Conservation (phyloP, 2,329 filamentous ascomycete species). For the Orbilia blumenaviensis region DNA sequence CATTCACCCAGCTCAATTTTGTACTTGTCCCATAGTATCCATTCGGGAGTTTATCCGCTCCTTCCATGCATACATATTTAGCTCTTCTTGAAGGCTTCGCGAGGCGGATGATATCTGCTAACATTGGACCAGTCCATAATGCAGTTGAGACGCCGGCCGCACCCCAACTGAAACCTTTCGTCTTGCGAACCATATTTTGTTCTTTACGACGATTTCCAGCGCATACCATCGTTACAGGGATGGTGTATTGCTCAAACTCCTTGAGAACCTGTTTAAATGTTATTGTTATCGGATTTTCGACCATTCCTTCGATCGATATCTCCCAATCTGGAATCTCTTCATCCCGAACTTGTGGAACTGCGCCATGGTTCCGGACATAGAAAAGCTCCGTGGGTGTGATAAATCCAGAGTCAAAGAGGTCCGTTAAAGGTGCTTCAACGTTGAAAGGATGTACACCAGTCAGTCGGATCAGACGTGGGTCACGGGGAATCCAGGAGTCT, state of each 20-base stretch:
- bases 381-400: slow-evolving; percentile 87
- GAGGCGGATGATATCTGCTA: slow-evolving; percentile 74
- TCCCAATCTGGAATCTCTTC: slow-evolving; percentile 79
- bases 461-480: slow-evolving; percentile 81
- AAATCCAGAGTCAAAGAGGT: slow-evolving; percentile 77
- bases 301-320: slow-evolving; percentile 84
- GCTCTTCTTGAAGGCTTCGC: slow-evolving; percentile 75
- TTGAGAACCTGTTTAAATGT: slow-evolving; percentile 76
- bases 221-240: slow-evolving; percentile 87
- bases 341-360: slow-evolving; percentile 79
- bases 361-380: slow-evolving; percentile 90
- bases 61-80: slow-evolving; percentile 88
- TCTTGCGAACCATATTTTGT: slow-evolving; percentile 88
- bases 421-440: slow-evolving; percentile 81
- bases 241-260: slow-evolving; percentile 82
- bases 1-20: slow-evolving; percentile 87
- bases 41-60: slow-evolving; percentile 76
- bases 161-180: slow-evolving; percentile 94
- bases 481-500: slow-evolving; percentile 80
- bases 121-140: slow-evolving; percentile 82
- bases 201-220: slow-evolving; percentile 92
- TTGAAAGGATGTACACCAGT: slow-evolving; percentile 94
- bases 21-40: slow-evolving; percentile 62
- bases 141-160: slow-evolving; percentile 86
- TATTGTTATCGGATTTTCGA: slow-evolving; percentile 77